phyloP scores from a whole-genome alignment of 2,329 filamentous ascomycete genomes.

The Paraphoma sp. region DNA sequence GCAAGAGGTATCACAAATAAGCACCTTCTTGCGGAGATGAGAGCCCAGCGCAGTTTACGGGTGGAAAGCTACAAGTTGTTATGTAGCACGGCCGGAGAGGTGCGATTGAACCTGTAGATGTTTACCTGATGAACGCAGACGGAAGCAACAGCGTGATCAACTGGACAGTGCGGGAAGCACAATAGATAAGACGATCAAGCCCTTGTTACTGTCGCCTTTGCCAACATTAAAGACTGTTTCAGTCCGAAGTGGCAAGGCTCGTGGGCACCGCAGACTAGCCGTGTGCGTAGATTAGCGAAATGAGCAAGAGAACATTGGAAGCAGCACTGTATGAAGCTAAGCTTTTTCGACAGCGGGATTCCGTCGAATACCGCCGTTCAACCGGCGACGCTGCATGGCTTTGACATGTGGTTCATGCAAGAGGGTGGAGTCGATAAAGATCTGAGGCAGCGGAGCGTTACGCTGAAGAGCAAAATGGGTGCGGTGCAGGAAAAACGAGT shows the following conservation, averaged over 20 bases:
- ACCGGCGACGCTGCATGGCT: background rate
- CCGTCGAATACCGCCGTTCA: no score
- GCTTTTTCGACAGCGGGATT: background rate
- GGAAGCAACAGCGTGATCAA: no score
- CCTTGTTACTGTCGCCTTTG: background rate
- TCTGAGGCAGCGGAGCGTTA: conserved; percentile 1
- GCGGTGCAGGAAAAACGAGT: background rate
- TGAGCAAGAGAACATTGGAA: background rate
- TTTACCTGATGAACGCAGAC: no score
- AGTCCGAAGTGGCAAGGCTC: background rate
- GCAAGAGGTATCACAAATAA: no score
- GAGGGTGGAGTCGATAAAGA: background rate
- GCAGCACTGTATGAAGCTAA: background rate
- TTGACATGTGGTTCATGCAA: background rate
- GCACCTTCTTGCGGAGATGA: no score
- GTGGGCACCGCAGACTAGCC: background rate
- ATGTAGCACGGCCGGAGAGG: no score
- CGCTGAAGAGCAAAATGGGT: background rate
- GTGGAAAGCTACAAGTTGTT: no score
- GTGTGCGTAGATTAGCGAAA: background rate
- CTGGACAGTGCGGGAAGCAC: no score
- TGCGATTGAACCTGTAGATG: no score
- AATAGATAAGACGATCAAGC: background rate
- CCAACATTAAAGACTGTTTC: background rate
- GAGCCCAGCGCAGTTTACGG: no score